Evolutionary conservation across 345 rosid species (phyloP).

Genomic region (Aquilaria sinensis): DNA sequence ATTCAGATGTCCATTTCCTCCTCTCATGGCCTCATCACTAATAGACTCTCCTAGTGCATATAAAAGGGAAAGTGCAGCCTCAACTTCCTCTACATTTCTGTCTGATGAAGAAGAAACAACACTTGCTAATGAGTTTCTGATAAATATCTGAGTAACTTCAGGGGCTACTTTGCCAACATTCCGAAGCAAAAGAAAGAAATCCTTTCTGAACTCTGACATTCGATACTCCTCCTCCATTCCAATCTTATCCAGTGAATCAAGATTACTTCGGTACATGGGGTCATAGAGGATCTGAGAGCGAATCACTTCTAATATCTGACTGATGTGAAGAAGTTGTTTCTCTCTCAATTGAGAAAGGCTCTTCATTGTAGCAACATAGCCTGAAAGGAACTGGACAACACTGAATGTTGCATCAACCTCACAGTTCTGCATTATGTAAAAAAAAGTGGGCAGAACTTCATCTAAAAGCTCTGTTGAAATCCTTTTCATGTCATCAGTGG

Average conservation of each 20-base stretch:
- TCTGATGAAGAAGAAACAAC: slow-evolving; percentile 56
- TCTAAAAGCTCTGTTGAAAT: slow-evolving; percentile 60
- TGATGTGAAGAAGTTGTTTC: slow-evolving; percentile 56
- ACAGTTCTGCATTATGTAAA: slow-evolving; percentile 61
- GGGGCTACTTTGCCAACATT: slow-evolving; percentile 84
- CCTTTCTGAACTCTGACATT: slow-evolving; percentile 83
- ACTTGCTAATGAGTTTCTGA: slow-evolving; percentile 61
- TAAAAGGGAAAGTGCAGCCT: slow-evolving; percentile 92
- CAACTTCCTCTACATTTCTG: slow-evolving; percentile 84
- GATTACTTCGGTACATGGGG: slow-evolving; percentile 62
- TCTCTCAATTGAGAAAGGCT: slow-evolving; percentile 62
- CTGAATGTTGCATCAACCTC: slow-evolving; percentile 63
- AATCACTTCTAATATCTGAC: slow-evolving; percentile 80
- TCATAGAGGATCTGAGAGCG: slow-evolving; percentile 67
- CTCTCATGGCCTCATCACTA: slow-evolving; percentile 67
- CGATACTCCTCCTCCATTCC: slow-evolving; percentile 91
- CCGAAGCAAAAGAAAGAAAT: slow-evolving; percentile 73
- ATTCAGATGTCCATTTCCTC: slow-evolving; percentile 57
- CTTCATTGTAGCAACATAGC: slow-evolving; percentile 79
- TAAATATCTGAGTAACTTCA: slow-evolving; percentile 65
- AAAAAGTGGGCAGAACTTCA: slow-evolving; percentile 85
- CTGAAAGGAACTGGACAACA: slow-evolving; percentile 70
- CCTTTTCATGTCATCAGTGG: slow-evolving; percentile 49
- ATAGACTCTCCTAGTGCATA: slow-evolving; percentile 84
- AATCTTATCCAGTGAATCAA: slow-evolving; percentile 66